Base-by-base conservation (phyloP, 2,329 filamentous ascomycete genomes). In the Curvularia lunata region DNA sequence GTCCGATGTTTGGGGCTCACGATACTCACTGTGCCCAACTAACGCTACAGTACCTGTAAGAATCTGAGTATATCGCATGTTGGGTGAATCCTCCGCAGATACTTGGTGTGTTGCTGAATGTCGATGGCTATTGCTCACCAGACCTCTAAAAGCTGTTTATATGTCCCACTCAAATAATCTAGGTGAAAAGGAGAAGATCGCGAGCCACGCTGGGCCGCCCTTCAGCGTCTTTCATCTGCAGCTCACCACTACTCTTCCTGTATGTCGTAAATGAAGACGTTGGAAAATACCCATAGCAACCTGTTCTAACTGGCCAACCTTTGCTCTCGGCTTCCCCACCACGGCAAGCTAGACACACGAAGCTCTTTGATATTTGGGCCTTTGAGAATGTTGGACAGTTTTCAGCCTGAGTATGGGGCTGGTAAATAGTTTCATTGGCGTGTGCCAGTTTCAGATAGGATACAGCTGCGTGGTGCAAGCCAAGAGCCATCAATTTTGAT, bases 1-100 rank as follows among this genome's bases (percentile, higher is more conserved):
- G 25, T 45, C 28, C 30, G 21, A 5, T 41, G 13, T 21, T 4
- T 19, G 10, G 5, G 12, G n/a, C 12, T 25, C 9, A 55, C 43
- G 10, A 19, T 58, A 48, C 62, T 62, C 37, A 73, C 71, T 62
- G 50, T 67, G 65, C 45, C 65, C 55, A 28, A 65, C 63, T 53
- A 74, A 66, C 63, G 67, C 69, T 49, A 62, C 55, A 56, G 65
- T 70, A 68, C 70, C 65, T 56, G 70, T 62, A 41, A 73, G 46
- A 19, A 70, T 30, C 56, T 68, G 65, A 48, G 63, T 21, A 50
- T 70, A 69, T 65, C 65, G 70, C 71, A 74, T 74, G 43, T 30
- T 70, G 64, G 42, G 4, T 27, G 30, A 46, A 40, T 48, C 27
- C 46, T 23, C 43, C 40, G 23, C 50, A 32, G 21, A 54, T 48